Evolutionary conservation across 1,284 basidiomycete species (phyloP).

Genomic region (Calocybe gambosa): DNA sequence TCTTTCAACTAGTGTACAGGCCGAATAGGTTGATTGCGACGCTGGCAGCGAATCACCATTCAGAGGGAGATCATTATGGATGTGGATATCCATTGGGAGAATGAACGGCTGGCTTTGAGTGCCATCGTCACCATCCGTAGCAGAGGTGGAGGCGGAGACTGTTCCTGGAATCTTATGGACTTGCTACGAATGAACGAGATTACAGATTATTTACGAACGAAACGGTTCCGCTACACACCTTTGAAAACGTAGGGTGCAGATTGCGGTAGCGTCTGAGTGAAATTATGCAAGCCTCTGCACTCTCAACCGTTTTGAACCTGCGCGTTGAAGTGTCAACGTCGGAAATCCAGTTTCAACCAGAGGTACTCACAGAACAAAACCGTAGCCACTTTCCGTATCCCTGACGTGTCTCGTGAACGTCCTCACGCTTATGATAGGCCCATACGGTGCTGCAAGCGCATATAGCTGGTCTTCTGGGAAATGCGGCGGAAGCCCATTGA

Average conservation of each 20-base stretch:
- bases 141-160: slow-evolving; percentile 12
- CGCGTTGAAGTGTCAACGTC: slow-evolving; percentile 3
- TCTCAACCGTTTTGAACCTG: slow-evolving; percentile 57
- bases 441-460: slow-evolving; percentile 48
- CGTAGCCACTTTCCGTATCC: slow-evolving; percentile 65
- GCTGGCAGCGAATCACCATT: too few relatives aligned
- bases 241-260: slow-evolving; percentile 68
- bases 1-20: background rate
- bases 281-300: slow-evolving; percentile 65
- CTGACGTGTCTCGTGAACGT: slow-evolving; percentile 60
- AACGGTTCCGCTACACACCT: too few relatives aligned
- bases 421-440: slow-evolving; percentile 51
- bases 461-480: slow-evolving; percentile 58
- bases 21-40: background rate
- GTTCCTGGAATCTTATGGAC: slow-evolving; percentile 75
- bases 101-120: too few relatives aligned
- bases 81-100: too few relatives aligned
- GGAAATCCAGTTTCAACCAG: slow-evolving; percentile 1
- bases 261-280: slow-evolving; percentile 61
- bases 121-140: background rate
- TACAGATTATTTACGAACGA: too few relatives aligned
- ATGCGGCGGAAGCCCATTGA: slow-evolving; percentile 61
- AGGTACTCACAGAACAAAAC: slow-evolving; percentile 65
- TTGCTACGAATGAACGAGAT: slow-evolving; percentile 38
- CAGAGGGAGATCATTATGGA: too few relatives aligned